Conservation (phyloP, 2,329 filamentous ascomycete genomes). For the Setomelanomma holmii region DNA sequence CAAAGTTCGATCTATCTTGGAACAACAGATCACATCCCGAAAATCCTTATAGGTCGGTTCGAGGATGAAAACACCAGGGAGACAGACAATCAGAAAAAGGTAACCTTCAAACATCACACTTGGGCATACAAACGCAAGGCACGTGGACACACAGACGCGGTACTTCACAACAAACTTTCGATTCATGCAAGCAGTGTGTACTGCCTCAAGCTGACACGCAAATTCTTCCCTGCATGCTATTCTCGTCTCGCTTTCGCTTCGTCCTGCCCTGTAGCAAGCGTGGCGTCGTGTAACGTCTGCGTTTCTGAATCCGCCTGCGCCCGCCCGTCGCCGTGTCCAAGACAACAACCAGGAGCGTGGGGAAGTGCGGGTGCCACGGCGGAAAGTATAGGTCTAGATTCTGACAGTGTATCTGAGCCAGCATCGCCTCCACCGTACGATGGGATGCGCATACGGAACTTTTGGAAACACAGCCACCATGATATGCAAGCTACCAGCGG, state of each 20-base stretch:
- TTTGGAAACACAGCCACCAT: background rate
- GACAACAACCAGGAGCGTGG: background rate
- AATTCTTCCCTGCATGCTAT: background rate
- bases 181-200: background rate
- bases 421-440: conserved; percentile 14
- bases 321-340: background rate
- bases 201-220: background rate
- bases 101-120: too few species aligned
- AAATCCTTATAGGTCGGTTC: too few species aligned
- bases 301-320: background rate
- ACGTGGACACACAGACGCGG: background rate
- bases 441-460: conserved; percentile 8
- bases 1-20: background rate
- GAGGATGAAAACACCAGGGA: too few species aligned
- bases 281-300: background rate
- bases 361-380: background rate
- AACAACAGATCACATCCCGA: background rate
- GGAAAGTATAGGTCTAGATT: background rate
- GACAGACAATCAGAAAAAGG: background rate
- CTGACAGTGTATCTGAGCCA: conserved; percentile 12
- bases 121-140: background rate
- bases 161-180: background rate
- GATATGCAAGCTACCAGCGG: conserved; percentile 4
- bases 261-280: background rate
- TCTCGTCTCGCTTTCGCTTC: background rate